Percentiles rank a stretch among this genome's conserved stretches.
Conservation (phyloP, 176 grass and related monocot genomes). For the Musa itinerans region DNA sequence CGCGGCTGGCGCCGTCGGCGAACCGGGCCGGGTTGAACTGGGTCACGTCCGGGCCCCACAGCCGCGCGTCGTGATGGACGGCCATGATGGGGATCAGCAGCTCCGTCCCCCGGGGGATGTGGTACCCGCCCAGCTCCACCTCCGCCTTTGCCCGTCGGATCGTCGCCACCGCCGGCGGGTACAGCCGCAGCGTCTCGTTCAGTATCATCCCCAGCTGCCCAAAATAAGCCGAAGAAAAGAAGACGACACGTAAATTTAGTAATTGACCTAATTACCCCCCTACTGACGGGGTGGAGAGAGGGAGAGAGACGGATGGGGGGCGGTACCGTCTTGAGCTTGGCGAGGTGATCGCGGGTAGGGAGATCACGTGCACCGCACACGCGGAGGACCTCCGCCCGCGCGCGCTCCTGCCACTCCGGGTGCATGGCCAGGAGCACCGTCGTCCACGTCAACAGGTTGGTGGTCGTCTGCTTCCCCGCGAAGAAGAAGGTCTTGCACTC, state of each 20-base stretch:
- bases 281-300: neutral
- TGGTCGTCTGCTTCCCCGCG: constrained; percentile 94
- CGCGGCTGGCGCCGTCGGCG: constrained; percentile 42
- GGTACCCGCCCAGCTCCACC: constrained; percentile 53
- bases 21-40: constrained; percentile 91
- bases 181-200: constrained; percentile 92
- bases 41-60: constrained; percentile 77
- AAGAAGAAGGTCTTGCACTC: constrained; percentile 99
- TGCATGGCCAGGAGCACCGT: constrained; percentile 91
- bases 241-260: too few relatives aligned
- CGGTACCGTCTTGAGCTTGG: constrained; percentile 82
- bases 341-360: constrained; percentile 66
- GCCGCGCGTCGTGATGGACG: constrained; percentile 73
- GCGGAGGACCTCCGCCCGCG: constrained; percentile 71
- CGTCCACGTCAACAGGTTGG: constrained; percentile 91
- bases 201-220: constrained; percentile 81
- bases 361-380: constrained; percentile 54
- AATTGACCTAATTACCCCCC: too few relatives aligned
- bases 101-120: constrained; percentile 74
- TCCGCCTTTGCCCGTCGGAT: constrained; percentile 71
- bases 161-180: constrained; percentile 91
- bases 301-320: neutral
- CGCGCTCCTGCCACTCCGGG: constrained; percentile 88
- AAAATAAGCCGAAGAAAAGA: neutral
- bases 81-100: constrained; percentile 97